These are phyloP conservation scores for Tritrichomonas foetus DNA, from an alignment of 208 protist species.

Conservation along the genomic window DNA sequence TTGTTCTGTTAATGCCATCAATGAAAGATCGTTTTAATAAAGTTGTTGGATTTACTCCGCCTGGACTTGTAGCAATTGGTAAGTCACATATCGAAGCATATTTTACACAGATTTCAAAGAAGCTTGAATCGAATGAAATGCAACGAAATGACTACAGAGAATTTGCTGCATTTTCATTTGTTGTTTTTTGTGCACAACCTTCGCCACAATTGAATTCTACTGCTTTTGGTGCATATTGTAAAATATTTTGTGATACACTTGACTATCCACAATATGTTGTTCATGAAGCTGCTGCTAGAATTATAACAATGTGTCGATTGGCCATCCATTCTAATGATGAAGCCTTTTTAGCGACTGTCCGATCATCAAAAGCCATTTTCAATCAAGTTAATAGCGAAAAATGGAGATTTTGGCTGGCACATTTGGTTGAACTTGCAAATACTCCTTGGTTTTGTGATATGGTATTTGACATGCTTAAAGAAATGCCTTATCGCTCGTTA, in stretches of 20 bases:
- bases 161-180: not conserved
- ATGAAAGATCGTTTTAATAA: not conserved
- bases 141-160: not conserved
- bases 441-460: constrained; percentile 17
- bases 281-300: not conserved
- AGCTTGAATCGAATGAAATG: not conserved
- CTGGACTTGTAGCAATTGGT: not conserved
- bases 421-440: not conserved
- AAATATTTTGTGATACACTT: not conserved
- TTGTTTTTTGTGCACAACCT: not conserved
- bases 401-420: not conserved
- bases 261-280: not conserved
- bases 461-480: not conserved
- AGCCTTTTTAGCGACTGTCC: not conserved
- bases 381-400: not conserved
- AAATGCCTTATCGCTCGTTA: not conserved
- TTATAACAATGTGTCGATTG: constrained; percentile 1
- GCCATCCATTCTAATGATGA: not conserved
- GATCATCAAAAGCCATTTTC: not conserved
- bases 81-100: not conserved
- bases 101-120: not conserved
- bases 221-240: not conserved
- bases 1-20: too few species aligned
- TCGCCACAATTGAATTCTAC: not conserved
- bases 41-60: not conserved